These are phyloP conservation scores for Aspergillus ibericus DNA, from an alignment of 2,329 filamentous ascomycete genomes.

Conservation along the genomic window DNA sequence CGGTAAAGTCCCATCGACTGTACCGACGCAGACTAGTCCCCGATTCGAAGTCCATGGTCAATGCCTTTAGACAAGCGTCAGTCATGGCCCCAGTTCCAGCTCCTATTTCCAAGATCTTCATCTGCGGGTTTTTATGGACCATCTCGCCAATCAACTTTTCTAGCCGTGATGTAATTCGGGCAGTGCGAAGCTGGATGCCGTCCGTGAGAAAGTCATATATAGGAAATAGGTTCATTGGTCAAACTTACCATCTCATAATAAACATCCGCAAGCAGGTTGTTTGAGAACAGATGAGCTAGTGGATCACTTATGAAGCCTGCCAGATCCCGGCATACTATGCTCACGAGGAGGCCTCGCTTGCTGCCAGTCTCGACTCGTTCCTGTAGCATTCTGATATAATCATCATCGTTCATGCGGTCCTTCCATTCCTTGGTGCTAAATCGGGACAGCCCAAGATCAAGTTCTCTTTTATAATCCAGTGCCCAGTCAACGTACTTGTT, in stretches of 20 bases:
- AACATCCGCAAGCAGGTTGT: neutral
- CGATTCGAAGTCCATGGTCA: neutral
- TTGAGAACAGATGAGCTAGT: neutral
- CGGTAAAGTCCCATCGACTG: constrained; percentile 14
- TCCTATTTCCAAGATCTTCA: constrained; percentile 7
- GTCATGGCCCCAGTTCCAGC: constrained; percentile 3
- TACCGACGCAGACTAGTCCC: neutral
- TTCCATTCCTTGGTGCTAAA: neutral
- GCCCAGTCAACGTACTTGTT: neutral
- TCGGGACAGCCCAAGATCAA: neutral
- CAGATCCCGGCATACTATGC: neutral
- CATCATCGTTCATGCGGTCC: neutral
- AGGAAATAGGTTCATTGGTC: too few species aligned
- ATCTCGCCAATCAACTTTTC: neutral
- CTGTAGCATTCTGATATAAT: neutral
- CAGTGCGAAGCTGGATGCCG: neutral
- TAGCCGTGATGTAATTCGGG: neutral
- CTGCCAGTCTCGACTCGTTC: neutral
- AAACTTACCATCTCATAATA: constrained; percentile 7
- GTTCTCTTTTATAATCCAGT: neutral
- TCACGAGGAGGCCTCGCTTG: neutral
- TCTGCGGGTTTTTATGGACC: constrained; percentile 7
- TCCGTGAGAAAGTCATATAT: too few species aligned
- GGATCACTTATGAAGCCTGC: neutral
- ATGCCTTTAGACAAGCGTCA: neutral